Conservation (phyloP, 1,284 basidiomycete species). For the Clitocybe nebularis region DNA sequence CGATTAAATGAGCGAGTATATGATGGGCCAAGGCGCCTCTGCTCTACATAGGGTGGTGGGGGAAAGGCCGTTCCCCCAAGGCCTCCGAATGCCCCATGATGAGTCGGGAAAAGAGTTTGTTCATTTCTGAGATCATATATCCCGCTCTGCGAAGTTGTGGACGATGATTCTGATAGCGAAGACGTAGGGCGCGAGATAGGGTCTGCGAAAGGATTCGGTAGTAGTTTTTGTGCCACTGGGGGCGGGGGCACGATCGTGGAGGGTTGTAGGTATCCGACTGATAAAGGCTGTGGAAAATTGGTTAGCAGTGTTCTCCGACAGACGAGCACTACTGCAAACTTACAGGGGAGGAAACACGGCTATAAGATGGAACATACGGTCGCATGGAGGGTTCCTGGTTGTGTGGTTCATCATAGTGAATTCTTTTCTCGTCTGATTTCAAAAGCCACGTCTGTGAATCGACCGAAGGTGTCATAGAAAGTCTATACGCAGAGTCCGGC, state of each 20-base stretch:
- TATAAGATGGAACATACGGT: too few relatives aligned
- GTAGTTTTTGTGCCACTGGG: neutral
- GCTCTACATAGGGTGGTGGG: conserved; percentile 5
- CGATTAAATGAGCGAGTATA: neutral
- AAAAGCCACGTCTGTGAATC: conserved; percentile 9
- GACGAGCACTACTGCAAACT: too few relatives aligned
- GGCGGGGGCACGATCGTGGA: too few relatives aligned
- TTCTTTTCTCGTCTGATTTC: conserved; percentile 2
- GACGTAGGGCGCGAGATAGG: conserved; percentile 21
- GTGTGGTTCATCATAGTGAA: too few relatives aligned
- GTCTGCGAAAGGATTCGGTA: conserved; percentile 22
- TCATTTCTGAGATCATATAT: neutral
- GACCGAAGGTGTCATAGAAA: conserved; percentile 12
- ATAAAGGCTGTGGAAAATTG: too few relatives aligned
- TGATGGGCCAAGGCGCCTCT: neutral
- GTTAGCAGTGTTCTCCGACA: too few relatives aligned
- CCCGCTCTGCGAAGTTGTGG: neutral
- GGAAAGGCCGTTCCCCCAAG: neutral
- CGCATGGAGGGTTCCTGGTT: too few relatives aligned
- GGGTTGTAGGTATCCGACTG: too few relatives aligned
- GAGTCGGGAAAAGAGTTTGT: neutral
- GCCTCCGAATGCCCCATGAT: neutral
- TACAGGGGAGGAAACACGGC: too few relatives aligned
- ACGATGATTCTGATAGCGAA: conserved; percentile 14
- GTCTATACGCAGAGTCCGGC: conserved; percentile 3